phyloP scores from a whole-genome alignment of 306 rosid genomes.

The Sesbania bispinosa region DNA sequence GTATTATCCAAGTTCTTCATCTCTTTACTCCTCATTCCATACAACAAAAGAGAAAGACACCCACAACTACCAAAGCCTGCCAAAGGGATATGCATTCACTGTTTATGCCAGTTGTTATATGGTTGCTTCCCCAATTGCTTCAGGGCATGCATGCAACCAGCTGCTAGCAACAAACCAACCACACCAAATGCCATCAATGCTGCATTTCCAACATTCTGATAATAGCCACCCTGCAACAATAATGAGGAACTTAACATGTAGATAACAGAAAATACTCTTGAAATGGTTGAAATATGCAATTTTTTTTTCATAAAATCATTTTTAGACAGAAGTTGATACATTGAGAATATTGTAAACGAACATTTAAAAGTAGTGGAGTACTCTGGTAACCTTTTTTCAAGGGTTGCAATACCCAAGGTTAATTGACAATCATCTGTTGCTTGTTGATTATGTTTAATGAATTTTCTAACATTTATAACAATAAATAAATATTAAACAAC shows the following conservation, averaged over 20 bases:
- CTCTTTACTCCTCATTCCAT: conserved; percentile 17
- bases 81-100: conserved; percentile 36
- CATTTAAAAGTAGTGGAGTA: not conserved
- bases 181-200: conserved; percentile 59
- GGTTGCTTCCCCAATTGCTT: conserved; percentile 90
- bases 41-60: conserved; percentile 9
- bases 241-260: conserved; percentile 11
- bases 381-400: not conserved
- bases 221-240: conserved; percentile 63
- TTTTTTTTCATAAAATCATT: not conserved
- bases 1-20: conserved; percentile 18
- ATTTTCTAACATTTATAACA: not conserved
- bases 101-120: conserved; percentile 70
- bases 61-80: conserved; percentile 21
- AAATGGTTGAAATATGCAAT: not conserved
- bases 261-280: not conserved
- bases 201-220: conserved; percentile 60
- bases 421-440: not conserved
- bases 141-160: conserved; percentile 74
- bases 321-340: not conserved
- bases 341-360: conserved; percentile 15
- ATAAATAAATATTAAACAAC: not conserved
- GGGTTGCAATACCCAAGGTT: not conserved
- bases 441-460: conserved; percentile 1
- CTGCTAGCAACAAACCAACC: conserved; percentile 65